These are phyloP conservation scores for Orbilia ellipsospora DNA, from an alignment of 2,329 filamentous ascomycete genomes.

Conservation along the genomic window DNA sequence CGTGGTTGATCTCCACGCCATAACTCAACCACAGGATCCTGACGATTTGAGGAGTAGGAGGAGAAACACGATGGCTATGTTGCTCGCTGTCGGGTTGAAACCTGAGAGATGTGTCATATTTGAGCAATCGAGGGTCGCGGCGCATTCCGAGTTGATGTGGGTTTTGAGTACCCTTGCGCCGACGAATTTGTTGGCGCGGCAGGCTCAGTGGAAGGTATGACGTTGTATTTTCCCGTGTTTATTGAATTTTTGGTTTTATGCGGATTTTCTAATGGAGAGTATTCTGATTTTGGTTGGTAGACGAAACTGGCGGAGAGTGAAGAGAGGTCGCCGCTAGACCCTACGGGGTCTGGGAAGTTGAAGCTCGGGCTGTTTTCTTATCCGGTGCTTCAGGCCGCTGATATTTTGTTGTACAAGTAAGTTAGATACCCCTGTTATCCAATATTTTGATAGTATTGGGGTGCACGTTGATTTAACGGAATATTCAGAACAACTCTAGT, in stretches of 20 bases:
- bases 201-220: constrained; percentile 97
- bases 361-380: constrained; percentile 96
- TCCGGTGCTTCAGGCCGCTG: constrained; percentile 92
- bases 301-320: constrained; percentile 77
- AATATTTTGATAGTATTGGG: background rate
- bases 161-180: constrained; percentile 91
- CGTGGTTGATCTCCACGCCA: constrained; percentile 91
- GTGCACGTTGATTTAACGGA: constrained; percentile 2
- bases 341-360: constrained; percentile 71
- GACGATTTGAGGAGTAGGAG: constrained; percentile 72
- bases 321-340: constrained; percentile 70
- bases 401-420: constrained; percentile 85
- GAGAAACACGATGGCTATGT: constrained; percentile 78
- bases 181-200: constrained; percentile 93
- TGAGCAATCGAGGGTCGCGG: constrained; percentile 63
- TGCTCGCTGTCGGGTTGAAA: constrained; percentile 86
- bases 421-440: background rate
- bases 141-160: constrained; percentile 95
- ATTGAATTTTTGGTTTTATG: background rate
- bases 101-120: constrained; percentile 82
- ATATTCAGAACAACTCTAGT: constrained; percentile 81
- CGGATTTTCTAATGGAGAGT: background rate
- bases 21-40: constrained; percentile 79
- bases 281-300: constrained; percentile 63
- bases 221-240: background rate